Evolutionary conservation across 1,284 basidiomycete species (phyloP).

Genomic region (Tremellales sp.): DNA sequence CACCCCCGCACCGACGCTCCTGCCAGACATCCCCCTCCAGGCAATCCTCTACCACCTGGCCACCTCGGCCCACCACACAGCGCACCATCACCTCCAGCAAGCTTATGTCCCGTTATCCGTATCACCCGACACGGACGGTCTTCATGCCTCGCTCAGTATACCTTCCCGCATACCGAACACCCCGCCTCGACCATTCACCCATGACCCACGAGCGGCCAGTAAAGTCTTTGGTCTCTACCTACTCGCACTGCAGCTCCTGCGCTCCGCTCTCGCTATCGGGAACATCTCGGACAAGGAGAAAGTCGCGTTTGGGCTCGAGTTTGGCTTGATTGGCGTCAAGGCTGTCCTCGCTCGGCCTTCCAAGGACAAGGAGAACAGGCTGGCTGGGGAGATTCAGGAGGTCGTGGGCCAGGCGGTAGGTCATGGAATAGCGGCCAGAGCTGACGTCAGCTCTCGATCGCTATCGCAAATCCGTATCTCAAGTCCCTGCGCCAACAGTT

Average conservation of each 20-base stretch:
- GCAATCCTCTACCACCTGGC: conserved; percentile 36
- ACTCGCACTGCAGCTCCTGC: conserved; percentile 33
- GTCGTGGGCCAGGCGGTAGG: conserved; percentile 20
- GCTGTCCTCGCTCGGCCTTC: conserved; percentile 11
- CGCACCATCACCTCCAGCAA: conserved; percentile 33
- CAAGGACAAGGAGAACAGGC: background rate
- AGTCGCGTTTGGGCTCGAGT: conserved; percentile 36
- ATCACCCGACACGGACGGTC: background rate
- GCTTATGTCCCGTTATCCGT: conserved; percentile 31
- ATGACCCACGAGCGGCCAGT: conserved; percentile 23
- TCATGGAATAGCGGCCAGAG: background rate
- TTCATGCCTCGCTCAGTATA: background rate
- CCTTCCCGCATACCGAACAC: background rate
- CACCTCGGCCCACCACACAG: conserved; percentile 25
- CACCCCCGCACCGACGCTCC: background rate
- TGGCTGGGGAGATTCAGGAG: conserved; percentile 25
- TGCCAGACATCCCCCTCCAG: conserved; percentile 4
- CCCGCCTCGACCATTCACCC: conserved; percentile 7
- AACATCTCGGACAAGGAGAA: conserved; percentile 30
- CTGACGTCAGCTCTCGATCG: conserved; percentile 18
- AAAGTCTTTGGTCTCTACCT: conserved; percentile 30
- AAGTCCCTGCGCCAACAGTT: conserved; percentile 18
- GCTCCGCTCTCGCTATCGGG: conserved; percentile 14
- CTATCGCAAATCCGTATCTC: conserved; percentile 20
- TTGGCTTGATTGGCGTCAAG: conserved; percentile 32